Conservation (phyloP, 1,284 basidiomycete genomes). For the Rhodotorula sp. region DNA sequence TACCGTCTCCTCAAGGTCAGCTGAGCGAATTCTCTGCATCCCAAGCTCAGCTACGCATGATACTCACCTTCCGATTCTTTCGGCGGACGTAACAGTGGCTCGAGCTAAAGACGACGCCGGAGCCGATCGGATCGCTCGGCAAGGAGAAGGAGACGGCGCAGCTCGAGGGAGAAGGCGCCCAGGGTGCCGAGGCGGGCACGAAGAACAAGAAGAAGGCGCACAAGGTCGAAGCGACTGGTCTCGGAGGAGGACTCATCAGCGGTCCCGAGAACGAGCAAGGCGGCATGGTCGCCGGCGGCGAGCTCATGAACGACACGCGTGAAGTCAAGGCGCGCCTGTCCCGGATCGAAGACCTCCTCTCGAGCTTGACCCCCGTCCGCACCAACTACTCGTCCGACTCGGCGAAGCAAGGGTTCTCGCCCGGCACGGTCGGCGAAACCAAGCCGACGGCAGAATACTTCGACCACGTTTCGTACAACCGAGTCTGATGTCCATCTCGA, state of each 20-base stretch:
- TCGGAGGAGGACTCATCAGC: background rate
- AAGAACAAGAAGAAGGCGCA: background rate
- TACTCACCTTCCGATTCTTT: background rate
- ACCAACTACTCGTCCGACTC: background rate
- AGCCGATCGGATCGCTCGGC: background rate
- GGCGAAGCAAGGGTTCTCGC: background rate
- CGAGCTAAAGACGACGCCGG: background rate
- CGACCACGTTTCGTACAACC: background rate
- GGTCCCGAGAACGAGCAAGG: background rate
- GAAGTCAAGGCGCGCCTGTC: background rate
- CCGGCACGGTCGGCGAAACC: background rate
- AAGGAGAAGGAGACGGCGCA: background rate
- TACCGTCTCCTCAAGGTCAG: constrained; percentile 50
- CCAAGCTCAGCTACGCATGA: accelerated
- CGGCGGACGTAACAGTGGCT: background rate
- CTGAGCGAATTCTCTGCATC: background rate
- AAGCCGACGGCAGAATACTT: background rate
- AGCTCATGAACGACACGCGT: background rate
- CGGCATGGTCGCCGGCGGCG: background rate
- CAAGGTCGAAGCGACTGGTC: background rate
- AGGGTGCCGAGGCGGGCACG: background rate
- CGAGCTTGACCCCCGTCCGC: background rate
- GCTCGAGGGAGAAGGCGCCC: background rate
- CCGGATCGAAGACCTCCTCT: background rate
- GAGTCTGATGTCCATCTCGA: background rate